These are phyloP conservation scores for Aspergillus vadensis DNA, from an alignment of 2,329 filamentous ascomycete species.

Conservation along the genomic window DNA sequence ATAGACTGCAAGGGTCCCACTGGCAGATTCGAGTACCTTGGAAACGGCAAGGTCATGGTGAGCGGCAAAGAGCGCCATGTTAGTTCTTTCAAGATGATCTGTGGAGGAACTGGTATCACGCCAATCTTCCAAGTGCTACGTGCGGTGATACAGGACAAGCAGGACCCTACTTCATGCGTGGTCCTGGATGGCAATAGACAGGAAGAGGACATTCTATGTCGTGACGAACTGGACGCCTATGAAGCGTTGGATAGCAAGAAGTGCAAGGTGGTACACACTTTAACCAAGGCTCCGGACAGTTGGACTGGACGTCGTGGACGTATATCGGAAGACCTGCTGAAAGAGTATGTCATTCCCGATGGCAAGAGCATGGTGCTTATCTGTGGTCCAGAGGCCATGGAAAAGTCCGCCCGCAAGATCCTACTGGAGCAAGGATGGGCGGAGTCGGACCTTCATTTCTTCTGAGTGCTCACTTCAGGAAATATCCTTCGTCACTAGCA, in stretches of 20 bases:
- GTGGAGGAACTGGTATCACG: conserved; percentile 87
- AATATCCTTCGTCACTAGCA: neutral
- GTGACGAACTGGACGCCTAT: conserved; percentile 68
- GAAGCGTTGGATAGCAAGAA: conserved; percentile 53
- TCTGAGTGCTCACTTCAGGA: conserved; percentile 49
- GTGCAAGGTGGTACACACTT: conserved; percentile 68
- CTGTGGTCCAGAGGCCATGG: conserved; percentile 76
- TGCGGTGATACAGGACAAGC: conserved; percentile 66
- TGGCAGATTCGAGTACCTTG: conserved; percentile 80
- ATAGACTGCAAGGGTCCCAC: conserved; percentile 88
- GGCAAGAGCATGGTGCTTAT: conserved; percentile 68
- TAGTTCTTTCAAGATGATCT: conserved; percentile 79
- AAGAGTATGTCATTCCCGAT: conserved; percentile 54
- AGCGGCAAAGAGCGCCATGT: conserved; percentile 60
- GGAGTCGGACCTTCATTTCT: conserved; percentile 74
- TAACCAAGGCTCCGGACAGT: conserved; percentile 62
- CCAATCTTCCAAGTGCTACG: conserved; percentile 83
- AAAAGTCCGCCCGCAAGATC: conserved; percentile 63
- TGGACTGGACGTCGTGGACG: conserved; percentile 72
- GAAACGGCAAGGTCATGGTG: conserved; percentile 64
- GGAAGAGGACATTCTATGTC: conserved; percentile 81
- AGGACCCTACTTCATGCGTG: conserved; percentile 68
- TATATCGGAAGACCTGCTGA: conserved; percentile 64
- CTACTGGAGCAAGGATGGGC: conserved; percentile 68
- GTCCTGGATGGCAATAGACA: conserved; percentile 77